A percentile compares a stretch with the other conserved stretches of the same genome.
phyloP scores from a whole-genome alignment of 2,329 filamentous ascomycete species.

The Exophiala oligosperma region DNA sequence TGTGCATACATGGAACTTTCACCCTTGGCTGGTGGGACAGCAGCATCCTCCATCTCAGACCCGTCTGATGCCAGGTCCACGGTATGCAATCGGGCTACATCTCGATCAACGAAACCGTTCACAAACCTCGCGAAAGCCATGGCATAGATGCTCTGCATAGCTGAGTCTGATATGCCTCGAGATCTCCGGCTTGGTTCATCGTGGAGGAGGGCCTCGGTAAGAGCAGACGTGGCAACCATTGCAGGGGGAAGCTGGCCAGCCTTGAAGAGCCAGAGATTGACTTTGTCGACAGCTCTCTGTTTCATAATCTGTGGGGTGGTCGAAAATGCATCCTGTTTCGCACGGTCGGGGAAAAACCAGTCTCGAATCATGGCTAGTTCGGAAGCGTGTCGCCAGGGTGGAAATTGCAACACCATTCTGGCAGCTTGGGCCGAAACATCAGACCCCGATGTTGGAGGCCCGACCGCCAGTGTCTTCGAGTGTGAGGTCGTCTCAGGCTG shows the following conservation, averaged over 20 bases:
- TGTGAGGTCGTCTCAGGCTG: background rate
- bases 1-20: conserved; percentile 31
- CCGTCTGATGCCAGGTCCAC: conserved; percentile 19
- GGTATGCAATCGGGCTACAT: conserved; percentile 23
- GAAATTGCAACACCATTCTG: conserved; percentile 17
- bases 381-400: conserved; percentile 28
- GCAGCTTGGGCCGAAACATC: conserved; percentile 33
- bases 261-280: conserved; percentile 29
- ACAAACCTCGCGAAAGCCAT: conserved; percentile 32
- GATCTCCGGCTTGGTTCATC: conserved; percentile 14
- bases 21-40: conserved; percentile 11
- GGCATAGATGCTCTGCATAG: conserved; percentile 30
- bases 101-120: conserved; percentile 31
- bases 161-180: conserved; percentile 21
- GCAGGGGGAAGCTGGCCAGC: conserved; percentile 23
- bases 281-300: conserved; percentile 24
- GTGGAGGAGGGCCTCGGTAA: conserved; percentile 28
- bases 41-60: conserved; percentile 2
- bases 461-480: background rate
- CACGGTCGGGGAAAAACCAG: conserved; percentile 27
- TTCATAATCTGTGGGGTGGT: conserved; percentile 20
- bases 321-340: conserved; percentile 24
- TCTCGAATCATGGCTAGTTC: conserved; percentile 30
- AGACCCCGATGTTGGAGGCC: background rate
- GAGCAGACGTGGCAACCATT: conserved; percentile 25